Evolutionary conservation across 108 stramenopile genomes (phyloP).

Genomic region (Cyclotella sp.): DNA sequence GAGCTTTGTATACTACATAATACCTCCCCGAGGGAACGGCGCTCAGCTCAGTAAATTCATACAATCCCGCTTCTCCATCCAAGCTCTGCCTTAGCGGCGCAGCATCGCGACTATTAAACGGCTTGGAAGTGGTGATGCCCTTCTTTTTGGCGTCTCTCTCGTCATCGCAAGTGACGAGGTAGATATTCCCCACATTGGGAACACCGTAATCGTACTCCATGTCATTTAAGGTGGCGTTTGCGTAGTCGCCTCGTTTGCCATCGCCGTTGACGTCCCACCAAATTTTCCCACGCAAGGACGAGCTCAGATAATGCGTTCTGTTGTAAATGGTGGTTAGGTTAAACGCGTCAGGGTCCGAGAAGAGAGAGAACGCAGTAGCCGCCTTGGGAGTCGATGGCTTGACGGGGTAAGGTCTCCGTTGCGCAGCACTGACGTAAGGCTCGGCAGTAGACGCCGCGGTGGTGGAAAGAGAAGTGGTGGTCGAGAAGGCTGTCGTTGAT

Average conservation of each 20-base stretch:
- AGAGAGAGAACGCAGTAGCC: conserved; percentile 14
- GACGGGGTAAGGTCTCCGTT: conserved; percentile 6
- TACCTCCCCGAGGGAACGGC: conserved; percentile 28
- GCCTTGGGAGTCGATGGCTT: conserved; percentile 12
- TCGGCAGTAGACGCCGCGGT: too few species aligned
- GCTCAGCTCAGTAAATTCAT: conserved; percentile 6
- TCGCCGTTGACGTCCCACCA: conserved; percentile 36
- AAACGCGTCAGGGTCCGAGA: conserved; percentile 5
- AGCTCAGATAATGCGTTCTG: conserved; percentile 10
- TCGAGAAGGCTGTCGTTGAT: too few species aligned
- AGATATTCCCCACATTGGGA: conserved; percentile 20
- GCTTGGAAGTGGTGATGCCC: not conserved
- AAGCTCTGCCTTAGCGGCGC: not conserved
- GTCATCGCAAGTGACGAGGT: conserved; percentile 24
- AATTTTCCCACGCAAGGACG: not conserved
- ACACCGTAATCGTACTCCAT: conserved; percentile 34
- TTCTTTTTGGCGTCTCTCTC: not conserved
- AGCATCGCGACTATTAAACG: not conserved
- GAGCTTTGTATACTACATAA: conserved; percentile 34
- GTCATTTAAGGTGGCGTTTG: conserved; percentile 35
- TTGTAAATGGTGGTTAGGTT: not conserved
- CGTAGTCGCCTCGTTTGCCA: conserved; percentile 26
- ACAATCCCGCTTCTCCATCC: conserved; percentile 3
- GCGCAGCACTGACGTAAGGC: too few species aligned
- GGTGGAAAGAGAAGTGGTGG: too few species aligned